These are phyloP conservation scores for Aureobasidium melanogenum DNA, from an alignment of 2,329 filamentous ascomycete genomes.

Conservation along the genomic window DNA sequence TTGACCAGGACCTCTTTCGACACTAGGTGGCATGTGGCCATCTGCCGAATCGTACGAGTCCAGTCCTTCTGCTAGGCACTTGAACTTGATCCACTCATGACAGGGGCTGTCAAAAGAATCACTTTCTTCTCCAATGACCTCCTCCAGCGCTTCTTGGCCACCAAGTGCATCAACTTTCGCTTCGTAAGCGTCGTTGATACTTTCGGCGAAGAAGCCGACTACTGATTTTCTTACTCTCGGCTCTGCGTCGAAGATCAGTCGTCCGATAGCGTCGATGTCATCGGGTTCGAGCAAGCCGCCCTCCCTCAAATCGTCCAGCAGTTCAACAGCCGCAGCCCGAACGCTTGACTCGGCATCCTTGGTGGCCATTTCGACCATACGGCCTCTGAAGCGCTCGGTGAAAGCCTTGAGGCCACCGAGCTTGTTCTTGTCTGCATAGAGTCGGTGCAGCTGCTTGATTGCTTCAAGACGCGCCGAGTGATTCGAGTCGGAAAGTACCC, in stretches of 20 bases:
- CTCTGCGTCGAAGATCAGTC: constrained; percentile 83
- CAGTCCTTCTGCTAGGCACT: constrained; percentile 78
- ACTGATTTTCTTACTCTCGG: constrained; percentile 78
- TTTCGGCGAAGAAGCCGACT: constrained; percentile 81
- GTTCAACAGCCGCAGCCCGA: constrained; percentile 67
- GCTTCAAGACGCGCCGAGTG: constrained; percentile 73
- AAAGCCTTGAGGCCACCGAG: constrained; percentile 73
- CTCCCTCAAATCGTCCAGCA: constrained; percentile 73
- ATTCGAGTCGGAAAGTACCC: constrained; percentile 81
- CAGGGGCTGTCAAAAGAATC: constrained; percentile 54
- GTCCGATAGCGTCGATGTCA: constrained; percentile 82
- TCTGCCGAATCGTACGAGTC: constrained; percentile 68
- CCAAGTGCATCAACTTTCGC: constrained; percentile 75
- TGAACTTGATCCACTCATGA: constrained; percentile 81
- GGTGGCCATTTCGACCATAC: constrained; percentile 87
- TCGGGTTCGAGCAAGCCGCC: constrained; percentile 81
- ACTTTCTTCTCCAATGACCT: constrained; percentile 65
- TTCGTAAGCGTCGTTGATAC: constrained; percentile 73
- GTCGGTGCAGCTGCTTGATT: constrained; percentile 66
- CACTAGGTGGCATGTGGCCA: constrained; percentile 37
- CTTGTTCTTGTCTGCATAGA: constrained; percentile 75
- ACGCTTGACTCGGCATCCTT: constrained; percentile 75
- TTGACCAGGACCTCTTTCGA: constrained; percentile 32
- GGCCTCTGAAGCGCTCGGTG: constrained; percentile 79
- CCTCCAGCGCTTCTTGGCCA: constrained; percentile 66